Base-by-base conservation (phyloP, 257 asterid species). In the Nicotiana benthamiana region DNA sequence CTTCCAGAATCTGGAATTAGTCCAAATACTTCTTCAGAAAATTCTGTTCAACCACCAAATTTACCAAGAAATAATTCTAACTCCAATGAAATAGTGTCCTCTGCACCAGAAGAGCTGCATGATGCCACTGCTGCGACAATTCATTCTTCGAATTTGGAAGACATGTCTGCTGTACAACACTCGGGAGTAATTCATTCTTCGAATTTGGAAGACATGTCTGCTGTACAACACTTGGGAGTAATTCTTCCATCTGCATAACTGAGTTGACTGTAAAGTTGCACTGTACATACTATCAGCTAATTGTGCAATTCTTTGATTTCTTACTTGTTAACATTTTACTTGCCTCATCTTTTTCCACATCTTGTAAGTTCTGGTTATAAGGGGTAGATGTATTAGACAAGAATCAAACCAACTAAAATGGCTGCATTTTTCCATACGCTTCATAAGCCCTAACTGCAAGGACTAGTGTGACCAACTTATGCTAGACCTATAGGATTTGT, bases 1-100 rank as follows among this genome's bases (percentile, higher is more conserved):
- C 64, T 77, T 60, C 80, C 80, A 30, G 81, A 77, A 32, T 54
- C 59, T 56, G 32, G 36, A 77, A 43, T n/a, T 30, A 24, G 40
- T 27, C 63, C 30, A 16, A 57, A 16, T 9, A 43, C 3, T 77
- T 77, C 32, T 59, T 59, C 81, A 77, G 66, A 59, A 59, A 36
- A 59, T 59, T 56, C 36, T 18, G n/a, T 59, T 46, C 70, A 57
- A 59, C 70, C 16, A 43, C 64, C 36, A 32, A 36, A 34, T 24
- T 17, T 57, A 13, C 34, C 81, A 57, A 57, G 36, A 57, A 59
- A 13, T 52, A 43, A 52, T 52, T 52, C 79, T 30, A 40, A 75
- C 5, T 59, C 57, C 40, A 53, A 9, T 77, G 57, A 20, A 30
- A n/a, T 77, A 5, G 36, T 32, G 24, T 60, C 54, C 9, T 53